Evolutionary conservation across 441 rosid species (phyloP).

Genomic region (Gossypium davidsonii): DNA sequence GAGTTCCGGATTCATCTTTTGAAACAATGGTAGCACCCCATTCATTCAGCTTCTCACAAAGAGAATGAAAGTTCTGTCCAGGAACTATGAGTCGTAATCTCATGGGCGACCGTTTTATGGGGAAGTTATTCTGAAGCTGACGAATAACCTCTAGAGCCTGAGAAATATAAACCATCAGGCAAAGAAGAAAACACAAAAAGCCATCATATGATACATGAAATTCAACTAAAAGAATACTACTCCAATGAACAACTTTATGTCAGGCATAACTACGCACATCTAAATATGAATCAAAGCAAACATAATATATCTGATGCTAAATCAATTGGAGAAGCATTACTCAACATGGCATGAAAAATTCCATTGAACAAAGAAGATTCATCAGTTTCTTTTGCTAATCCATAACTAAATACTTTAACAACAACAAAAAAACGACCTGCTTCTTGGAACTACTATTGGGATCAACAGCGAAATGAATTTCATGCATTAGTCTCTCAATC

Average conservation of each 20-base stretch:
- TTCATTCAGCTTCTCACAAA: conserved; percentile 50
- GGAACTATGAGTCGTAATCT: conserved; percentile 60
- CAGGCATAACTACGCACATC: not conserved
- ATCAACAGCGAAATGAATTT: conserved; percentile 88
- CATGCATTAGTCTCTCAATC: conserved; percentile 93
- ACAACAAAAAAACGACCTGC: conserved; percentile 41
- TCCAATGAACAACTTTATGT: not conserved
- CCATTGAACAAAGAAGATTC: not conserved
- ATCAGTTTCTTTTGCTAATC: not conserved
- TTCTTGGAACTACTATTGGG: conserved; percentile 85
- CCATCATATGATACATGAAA: not conserved
- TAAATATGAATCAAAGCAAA: not conserved
- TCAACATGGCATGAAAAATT: not conserved
- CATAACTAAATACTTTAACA: not conserved
- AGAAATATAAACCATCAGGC: conserved; percentile 16
- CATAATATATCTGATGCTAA: not conserved
- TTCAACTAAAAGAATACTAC: not conserved
- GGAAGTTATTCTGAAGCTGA: conserved; percentile 88
- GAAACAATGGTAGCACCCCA: conserved; percentile 66
- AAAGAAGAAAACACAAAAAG: not conserved
- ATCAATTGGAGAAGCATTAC: not conserved
- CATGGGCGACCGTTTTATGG: conserved; percentile 90
- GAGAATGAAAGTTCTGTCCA: conserved; percentile 36
- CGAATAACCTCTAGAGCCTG: conserved; percentile 92
- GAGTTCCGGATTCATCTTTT: conserved; percentile 67